Evolutionary conservation across 164 flowering plant genomes (phyloP).

Genomic region (Aristolochia contorta): DNA sequence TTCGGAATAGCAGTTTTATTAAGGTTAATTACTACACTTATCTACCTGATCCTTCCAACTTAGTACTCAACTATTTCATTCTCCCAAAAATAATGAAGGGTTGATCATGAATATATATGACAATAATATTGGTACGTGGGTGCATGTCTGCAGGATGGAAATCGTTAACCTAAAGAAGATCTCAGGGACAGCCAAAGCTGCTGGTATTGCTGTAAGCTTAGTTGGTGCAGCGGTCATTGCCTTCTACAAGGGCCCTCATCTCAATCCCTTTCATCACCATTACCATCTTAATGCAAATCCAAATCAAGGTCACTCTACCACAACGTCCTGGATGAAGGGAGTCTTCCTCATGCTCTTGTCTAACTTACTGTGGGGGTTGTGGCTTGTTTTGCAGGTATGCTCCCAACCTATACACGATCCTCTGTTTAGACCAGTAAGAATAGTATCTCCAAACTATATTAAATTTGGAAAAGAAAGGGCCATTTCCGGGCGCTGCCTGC

Average conservation of each 20-base stretch:
- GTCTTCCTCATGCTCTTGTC: conserved; percentile 47
- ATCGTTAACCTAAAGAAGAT: conserved; percentile 33
- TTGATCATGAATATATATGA: not conserved
- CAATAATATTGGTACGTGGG: not conserved
- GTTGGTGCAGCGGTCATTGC: conserved; percentile 54
- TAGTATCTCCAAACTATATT: too few relatives aligned
- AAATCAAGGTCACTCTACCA: conserved; percentile 8
- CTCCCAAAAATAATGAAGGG: too few relatives aligned
- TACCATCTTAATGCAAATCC: conserved; percentile 10
- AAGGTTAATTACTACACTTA: conserved; percentile 20
- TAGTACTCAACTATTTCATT: too few relatives aligned
- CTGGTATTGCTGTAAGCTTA: conserved; percentile 43
- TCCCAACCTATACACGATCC: not conserved
- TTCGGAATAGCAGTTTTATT: conserved; percentile 53
- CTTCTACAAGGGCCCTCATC: conserved; percentile 51
- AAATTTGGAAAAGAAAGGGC: too few relatives aligned
- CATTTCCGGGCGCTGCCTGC: too few relatives aligned
- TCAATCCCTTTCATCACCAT: conserved; percentile 23
- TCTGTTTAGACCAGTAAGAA: too few relatives aligned
- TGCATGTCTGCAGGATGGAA: conserved; percentile 52
- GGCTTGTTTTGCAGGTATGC: conserved; percentile 71
- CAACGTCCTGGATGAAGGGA: conserved; percentile 52
- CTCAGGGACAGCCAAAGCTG: conserved; percentile 44
- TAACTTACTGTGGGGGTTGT: conserved; percentile 41
- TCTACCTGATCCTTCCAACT: too few relatives aligned